These are phyloP conservation scores for Chaetomium sp. DNA, from an alignment of 2,329 filamentous ascomycete species.

Conservation along the genomic window DNA sequence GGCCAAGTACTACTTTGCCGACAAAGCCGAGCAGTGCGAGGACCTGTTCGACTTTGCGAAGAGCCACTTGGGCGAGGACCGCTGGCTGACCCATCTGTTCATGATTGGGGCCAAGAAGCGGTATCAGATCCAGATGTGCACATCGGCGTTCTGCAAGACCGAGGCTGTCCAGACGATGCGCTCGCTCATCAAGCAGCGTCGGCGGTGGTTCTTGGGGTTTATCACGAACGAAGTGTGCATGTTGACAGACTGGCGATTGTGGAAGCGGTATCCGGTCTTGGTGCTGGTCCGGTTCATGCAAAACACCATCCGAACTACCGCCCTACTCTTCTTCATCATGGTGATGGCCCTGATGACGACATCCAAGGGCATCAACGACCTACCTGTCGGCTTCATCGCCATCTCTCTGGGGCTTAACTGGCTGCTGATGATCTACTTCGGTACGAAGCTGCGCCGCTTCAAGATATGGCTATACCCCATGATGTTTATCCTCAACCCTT, in stretches of 20 bases:
- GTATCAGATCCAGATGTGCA: slow-evolving; percentile 97
- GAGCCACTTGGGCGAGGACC: slow-evolving; percentile 88
- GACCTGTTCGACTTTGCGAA: slow-evolving; percentile 97
- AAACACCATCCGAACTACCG: slow-evolving; percentile 92
- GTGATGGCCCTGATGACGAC: slow-evolving; percentile 80
- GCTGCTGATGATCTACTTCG: slow-evolving; percentile 94
- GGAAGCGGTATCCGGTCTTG: slow-evolving; percentile 83
- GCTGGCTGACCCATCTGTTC: slow-evolving; percentile 96
- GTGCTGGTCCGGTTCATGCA: slow-evolving; percentile 87
- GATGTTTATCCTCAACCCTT: slow-evolving; percentile 93
- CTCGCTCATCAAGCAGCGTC: slow-evolving; percentile 85
- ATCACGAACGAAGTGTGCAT: slow-evolving; percentile 98
- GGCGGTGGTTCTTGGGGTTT: slow-evolving; percentile 94
- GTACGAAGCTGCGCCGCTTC: slow-evolving; percentile 74
- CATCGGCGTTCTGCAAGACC: slow-evolving; percentile 95
- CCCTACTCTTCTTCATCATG: slow-evolving; percentile 91
- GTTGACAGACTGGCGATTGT: slow-evolving; percentile 88
- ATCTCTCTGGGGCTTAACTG: slow-evolving; percentile 91
- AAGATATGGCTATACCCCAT: slow-evolving; percentile 93
- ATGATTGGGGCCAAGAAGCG: slow-evolving; percentile 94
- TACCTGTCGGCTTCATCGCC: slow-evolving; percentile 89
- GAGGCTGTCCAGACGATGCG: slow-evolving; percentile 86
- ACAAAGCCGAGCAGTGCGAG: slow-evolving; percentile 91
- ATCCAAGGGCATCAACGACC: slow-evolving; percentile 65
- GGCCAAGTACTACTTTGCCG: slow-evolving; percentile 97